Conservation (phyloP, 345 rosid species). For the Anacardium occidentale region DNA sequence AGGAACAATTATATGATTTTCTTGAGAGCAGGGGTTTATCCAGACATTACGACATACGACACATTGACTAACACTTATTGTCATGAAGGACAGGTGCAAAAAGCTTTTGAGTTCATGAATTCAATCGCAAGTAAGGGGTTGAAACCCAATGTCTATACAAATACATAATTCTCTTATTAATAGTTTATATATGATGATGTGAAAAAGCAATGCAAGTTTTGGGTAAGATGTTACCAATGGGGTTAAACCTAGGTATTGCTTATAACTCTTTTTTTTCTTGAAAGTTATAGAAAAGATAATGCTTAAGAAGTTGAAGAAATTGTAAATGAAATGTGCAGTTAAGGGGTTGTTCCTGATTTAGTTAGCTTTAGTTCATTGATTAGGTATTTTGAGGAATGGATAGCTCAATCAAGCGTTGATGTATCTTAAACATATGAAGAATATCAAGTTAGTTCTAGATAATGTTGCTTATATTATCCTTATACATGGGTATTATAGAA, state of each 20-base stretch:
- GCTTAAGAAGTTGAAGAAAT: slow-evolving; percentile 45
- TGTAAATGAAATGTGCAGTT: slow-evolving; percentile 49
- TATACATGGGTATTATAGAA: slow-evolving; percentile 69
- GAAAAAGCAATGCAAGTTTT: slow-evolving; percentile 60
- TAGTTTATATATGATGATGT: slow-evolving; percentile 54
- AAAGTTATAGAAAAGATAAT: slow-evolving; percentile 59
- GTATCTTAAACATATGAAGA: slow-evolving; percentile 52
- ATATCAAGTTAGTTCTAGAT: slow-evolving; percentile 58
- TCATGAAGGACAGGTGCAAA: slow-evolving; percentile 55
- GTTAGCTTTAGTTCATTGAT: slow-evolving; percentile 62
- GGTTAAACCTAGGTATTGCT: slow-evolving; percentile 61
- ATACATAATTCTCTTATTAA: slow-evolving; percentile 61
- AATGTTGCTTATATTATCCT: slow-evolving; percentile 70
- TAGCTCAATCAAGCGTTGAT: slow-evolving; percentile 49
- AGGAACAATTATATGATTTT: too few species aligned
- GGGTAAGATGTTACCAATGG: slow-evolving; percentile 51
- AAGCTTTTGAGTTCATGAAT: slow-evolving; percentile 59
- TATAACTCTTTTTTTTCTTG: slow-evolving; percentile 68
- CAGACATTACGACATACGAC: slow-evolving; percentile 67
- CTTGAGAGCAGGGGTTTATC: slow-evolving; percentile 54
- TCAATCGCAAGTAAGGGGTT: slow-evolving; percentile 61
- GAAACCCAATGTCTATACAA: slow-evolving; percentile 58
- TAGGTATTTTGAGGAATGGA: slow-evolving; percentile 47
- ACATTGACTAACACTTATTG: slow-evolving; percentile 65
- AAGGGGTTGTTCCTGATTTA: slow-evolving; percentile 59